Percentiles rank a stretch among this genome's conserved stretches.
Evolutionary conservation across 805 yeast genomes (phyloP).

Genomic region (Ogataea haglerorum): DNA sequence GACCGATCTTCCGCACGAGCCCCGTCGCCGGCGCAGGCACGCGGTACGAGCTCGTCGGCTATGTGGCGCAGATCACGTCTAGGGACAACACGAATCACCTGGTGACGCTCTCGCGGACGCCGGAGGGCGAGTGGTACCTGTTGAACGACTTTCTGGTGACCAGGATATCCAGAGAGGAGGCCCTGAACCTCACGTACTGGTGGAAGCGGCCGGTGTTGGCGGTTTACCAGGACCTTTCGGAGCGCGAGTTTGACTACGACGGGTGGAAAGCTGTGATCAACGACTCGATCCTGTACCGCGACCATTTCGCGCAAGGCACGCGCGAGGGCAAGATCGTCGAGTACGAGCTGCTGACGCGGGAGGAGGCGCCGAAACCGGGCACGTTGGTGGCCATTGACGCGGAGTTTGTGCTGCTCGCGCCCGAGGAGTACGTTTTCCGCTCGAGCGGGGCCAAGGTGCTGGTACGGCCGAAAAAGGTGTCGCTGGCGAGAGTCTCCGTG

Average conservation of each 20-base stretch:
- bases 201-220: conserved; percentile 85
- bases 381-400: conserved; percentile 91
- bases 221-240: conserved; percentile 54
- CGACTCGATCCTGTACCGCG: conserved; percentile 65
- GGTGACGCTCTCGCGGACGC: conserved; percentile 54
- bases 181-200: conserved; percentile 60
- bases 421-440: conserved; percentile 75
- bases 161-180: conserved; percentile 72
- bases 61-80: conserved; percentile 64
- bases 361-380: conserved; percentile 74
- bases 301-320: conserved; percentile 67
- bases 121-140: conserved; percentile 60
- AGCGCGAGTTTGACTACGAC: conserved; percentile 41
- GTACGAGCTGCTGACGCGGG: conserved; percentile 60
- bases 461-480: conserved; percentile 68
- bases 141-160: conserved; percentile 90
- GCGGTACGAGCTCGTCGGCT: conserved; percentile 64
- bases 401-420: conserved; percentile 81
- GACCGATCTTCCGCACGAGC: conserved; percentile 25
- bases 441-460: conserved; percentile 67
- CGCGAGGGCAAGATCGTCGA: conserved; percentile 58
- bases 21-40: conserved; percentile 23
- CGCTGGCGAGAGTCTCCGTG: conserved; percentile 88
- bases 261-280: conserved; percentile 54
- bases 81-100: conserved; percentile 53